phyloP scores from a whole-genome alignment of 805 yeast genomes.

The Cyberlindnera nakhonratchasimensis region DNA sequence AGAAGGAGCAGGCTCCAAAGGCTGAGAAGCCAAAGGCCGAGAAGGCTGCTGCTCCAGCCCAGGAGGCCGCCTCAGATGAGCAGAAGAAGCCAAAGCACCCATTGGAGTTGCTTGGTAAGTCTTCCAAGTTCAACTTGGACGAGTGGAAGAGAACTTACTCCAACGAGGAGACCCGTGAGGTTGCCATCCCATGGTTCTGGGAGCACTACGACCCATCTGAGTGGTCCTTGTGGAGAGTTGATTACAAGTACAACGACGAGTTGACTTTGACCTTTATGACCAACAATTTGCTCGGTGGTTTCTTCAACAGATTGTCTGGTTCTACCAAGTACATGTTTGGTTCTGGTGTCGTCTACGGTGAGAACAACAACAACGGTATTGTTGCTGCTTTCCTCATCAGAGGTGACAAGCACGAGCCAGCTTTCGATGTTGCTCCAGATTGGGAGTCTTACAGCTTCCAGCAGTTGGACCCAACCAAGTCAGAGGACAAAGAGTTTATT shows the following conservation, averaged over 20 bases:
- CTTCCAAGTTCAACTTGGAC: slow-evolving; percentile 65
- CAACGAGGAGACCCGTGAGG: slow-evolving; percentile 93
- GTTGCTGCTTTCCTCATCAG: slow-evolving; percentile 92
- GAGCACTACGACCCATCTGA: slow-evolving; percentile 86
- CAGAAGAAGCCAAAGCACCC: slow-evolving; percentile 86
- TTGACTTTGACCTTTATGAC: slow-evolving; percentile 97
- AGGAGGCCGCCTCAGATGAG: slow-evolving; percentile 35
- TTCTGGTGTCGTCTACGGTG: slow-evolving; percentile 92
- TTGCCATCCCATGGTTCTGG: slow-evolving; percentile 98
- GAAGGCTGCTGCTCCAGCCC: slow-evolving; percentile 37
- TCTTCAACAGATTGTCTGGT: slow-evolving; percentile 90
- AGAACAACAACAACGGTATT: slow-evolving; percentile 97
- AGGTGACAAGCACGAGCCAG: slow-evolving; percentile 89
- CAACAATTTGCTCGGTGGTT: slow-evolving; percentile 96
- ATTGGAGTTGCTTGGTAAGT: slow-evolving; percentile 74
- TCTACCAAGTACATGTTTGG: slow-evolving; percentile 96
- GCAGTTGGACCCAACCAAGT: slow-evolving; percentile 75
- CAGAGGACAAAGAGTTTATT: slow-evolving; percentile 74
- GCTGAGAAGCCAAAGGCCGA: slow-evolving; percentile 33
- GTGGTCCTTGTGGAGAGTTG: slow-evolving; percentile 94
- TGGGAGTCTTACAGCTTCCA: slow-evolving; percentile 91
- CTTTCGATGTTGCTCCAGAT: slow-evolving; percentile 98
- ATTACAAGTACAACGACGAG: slow-evolving; percentile 97
- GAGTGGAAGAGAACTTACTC: slow-evolving; percentile 97
- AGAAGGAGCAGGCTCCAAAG: slow-evolving; percentile 34